Evolutionary conservation across 2,329 filamentous ascomycete genomes (phyloP), one percentile per base, ranked within the genome.

Genomic region (Aphanocladium album): DNA sequence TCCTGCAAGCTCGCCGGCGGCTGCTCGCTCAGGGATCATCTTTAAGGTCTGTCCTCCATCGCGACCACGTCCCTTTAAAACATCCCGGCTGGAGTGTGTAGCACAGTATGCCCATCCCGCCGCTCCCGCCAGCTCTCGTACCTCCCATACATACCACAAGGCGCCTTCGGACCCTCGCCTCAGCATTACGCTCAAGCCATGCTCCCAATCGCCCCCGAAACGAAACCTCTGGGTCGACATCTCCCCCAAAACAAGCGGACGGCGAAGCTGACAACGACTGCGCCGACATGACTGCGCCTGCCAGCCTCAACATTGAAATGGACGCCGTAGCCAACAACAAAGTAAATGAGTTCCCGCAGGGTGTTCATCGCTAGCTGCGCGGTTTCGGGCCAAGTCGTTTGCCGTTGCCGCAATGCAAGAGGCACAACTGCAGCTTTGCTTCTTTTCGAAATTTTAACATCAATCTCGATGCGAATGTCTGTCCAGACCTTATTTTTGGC

Each of bases 331-430:
- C 33, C 2, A 19, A 37, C 6, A 52, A 52, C 17, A 17, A 19
- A 14, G 12, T 52, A 9, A 52, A 8, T 4, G 8, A 52, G 2
- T 52, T 52, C n/a, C 23, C 49, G 30, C n/a, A 35, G 21, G 49
- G 49, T 7, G 16, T 52, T 27, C 49, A 35, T 52, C n/a, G 33
- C 19, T 16, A 35, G 25, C 14, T 68, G 63, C 52, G 65, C 64
- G 21, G 43, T 67, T 0, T 62, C 62, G 2, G 65, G 65, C 6
- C n/a, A n/a, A n/a, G n/a, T n/a, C n/a, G n/a, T n/a, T n/a, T n/a
- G n/a, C n/a, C n/a, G n/a, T n/a, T n/a, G n/a, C n/a, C n/a, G n/a
- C n/a, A n/a, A n/a, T n/a, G n/a, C n/a, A n/a, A n/a, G n/a, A n/a
- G n/a, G n/a, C n/a, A n/a, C n/a, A n/a, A n/a, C n/a, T n/a, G n/a